Percentiles rank a stretch among this genome's conserved stretches.
phyloP scores from a whole-genome alignment of 2,329 filamentous ascomycete genomes.

The Verticillium albo-atrum region DNA sequence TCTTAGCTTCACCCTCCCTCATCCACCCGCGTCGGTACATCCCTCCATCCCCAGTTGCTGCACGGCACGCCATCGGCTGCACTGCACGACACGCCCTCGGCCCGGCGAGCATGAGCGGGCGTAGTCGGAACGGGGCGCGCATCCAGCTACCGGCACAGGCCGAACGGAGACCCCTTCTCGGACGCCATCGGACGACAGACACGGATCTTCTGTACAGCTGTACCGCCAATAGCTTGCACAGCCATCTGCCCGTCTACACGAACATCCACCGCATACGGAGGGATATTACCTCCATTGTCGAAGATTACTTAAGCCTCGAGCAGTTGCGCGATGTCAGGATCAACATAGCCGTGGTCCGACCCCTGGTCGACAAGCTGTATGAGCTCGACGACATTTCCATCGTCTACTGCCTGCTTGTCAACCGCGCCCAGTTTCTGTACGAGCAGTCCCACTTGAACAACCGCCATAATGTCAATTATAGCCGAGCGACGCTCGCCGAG shows the following conservation, averaged over 20 bases:
- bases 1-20: background rate
- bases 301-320: slow-evolving; percentile 62
- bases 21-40: background rate
- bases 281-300: slow-evolving; percentile 59
- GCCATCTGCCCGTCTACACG: slow-evolving; percentile 66
- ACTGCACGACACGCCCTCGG: background rate
- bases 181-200: slow-evolving; percentile 28
- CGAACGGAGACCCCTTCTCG: slow-evolving; percentile 31
- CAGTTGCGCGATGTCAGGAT: slow-evolving; percentile 78
- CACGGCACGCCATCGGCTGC: background rate
- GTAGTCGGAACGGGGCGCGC: slow-evolving; percentile 6
- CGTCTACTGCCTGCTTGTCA: slow-evolving; percentile 80
- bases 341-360: slow-evolving; percentile 74
- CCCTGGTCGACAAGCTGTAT: slow-evolving; percentile 79
- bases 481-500: slow-evolving; percentile 74
- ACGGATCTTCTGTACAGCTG: slow-evolving; percentile 46
- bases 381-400: slow-evolving; percentile 76
- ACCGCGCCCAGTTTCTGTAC: slow-evolving; percentile 72
- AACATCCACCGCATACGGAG: slow-evolving; percentile 70
- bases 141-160: slow-evolving; percentile 14
- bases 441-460: slow-evolving; percentile 73
- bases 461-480: slow-evolving; percentile 76
- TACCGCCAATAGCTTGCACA: slow-evolving; percentile 49
- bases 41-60: background rate
- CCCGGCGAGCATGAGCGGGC: slow-evolving; percentile 14